These are phyloP conservation scores for Fraxinus sp. DNA, from an alignment of 305 asterid genomes.

Conservation along the genomic window DNA sequence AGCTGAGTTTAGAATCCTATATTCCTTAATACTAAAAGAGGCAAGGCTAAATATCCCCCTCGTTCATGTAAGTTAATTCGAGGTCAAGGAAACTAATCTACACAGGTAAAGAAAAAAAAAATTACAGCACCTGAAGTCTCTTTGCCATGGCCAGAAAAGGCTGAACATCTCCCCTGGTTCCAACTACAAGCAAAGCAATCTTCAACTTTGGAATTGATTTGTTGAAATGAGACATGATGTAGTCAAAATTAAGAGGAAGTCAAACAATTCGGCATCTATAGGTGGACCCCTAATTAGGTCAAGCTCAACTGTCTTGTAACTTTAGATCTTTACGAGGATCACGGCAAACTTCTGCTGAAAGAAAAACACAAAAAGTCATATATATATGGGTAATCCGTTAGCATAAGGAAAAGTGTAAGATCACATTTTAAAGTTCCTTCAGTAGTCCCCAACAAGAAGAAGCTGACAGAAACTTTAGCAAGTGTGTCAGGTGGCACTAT, in stretches of 20 bases:
- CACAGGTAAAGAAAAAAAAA: not conserved
- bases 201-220: slow-evolving; percentile 69
- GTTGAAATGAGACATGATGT: slow-evolving; percentile 44
- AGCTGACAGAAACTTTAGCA: not conserved
- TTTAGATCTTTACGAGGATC: slow-evolving; percentile 73
- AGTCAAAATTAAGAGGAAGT: slow-evolving; percentile 40
- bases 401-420: not conserved
- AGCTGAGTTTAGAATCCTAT: not conserved
- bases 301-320: slow-evolving; percentile 85
- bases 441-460: not conserved
- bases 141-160: slow-evolving; percentile 90
- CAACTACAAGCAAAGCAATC: slow-evolving; percentile 88
- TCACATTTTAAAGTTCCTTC: not conserved
- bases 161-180: slow-evolving; percentile 98
- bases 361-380: slow-evolving; percentile 17
- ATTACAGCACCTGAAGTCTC: slow-evolving; percentile 69
- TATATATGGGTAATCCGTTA: not conserved
- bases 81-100: not conserved
- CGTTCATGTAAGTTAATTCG: not conserved
- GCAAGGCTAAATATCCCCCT: not conserved
- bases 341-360: slow-evolving; percentile 63
- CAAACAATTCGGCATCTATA: slow-evolving; percentile 74
- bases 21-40: not conserved
- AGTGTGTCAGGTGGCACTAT: not conserved
- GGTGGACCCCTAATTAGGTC: slow-evolving; percentile 69